A percentile compares a stretch with the other conserved stretches of the same genome.
These are phyloP conservation scores for Claviceps capensis DNA, from an alignment of 2,329 filamentous ascomycete genomes.

Conservation along the genomic window DNA sequence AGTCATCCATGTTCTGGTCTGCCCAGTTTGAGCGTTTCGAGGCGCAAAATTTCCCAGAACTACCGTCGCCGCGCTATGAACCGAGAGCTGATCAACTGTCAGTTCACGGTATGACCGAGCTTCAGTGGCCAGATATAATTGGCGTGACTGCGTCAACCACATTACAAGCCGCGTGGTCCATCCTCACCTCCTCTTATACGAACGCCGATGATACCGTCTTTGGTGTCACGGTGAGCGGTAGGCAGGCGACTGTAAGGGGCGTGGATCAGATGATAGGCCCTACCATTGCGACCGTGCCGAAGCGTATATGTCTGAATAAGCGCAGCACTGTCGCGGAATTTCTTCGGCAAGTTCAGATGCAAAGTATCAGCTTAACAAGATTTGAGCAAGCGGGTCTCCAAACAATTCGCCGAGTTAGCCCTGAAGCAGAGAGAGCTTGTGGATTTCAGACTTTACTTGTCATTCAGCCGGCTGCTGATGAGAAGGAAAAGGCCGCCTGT, in stretches of 20 bases:
- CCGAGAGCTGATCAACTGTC: conserved; percentile 2
- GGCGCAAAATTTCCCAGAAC: conserved; percentile 6
- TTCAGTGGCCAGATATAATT: conserved; percentile 8
- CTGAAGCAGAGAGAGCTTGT: conserved; percentile 8
- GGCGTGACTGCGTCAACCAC: conserved; percentile 12
- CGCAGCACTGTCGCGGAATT: conserved; percentile 7
- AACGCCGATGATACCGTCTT: conserved; percentile 18
- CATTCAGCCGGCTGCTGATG: conserved; percentile 1
- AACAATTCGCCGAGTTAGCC: conserved; percentile 12
- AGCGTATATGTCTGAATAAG: conserved; percentile 7
- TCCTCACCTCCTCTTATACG: conserved; percentile 25
- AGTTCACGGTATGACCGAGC: conserved; percentile 1
- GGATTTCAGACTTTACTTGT: conserved; percentile 9
- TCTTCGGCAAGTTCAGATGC: conserved; percentile 11
- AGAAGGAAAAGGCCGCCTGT: conserved; percentile 1
- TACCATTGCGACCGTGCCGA: conserved; percentile 15
- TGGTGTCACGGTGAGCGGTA: conserved; percentile 14
- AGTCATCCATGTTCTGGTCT: conserved; percentile 25
- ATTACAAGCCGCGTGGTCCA: conserved; percentile 15
- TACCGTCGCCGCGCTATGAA: conserved; percentile 3
- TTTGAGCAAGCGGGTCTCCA: conserved; percentile 16
- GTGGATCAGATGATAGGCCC: conserved; percentile 16
- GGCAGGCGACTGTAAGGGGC: conserved; percentile 12
- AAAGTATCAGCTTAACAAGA: conserved; percentile 11
- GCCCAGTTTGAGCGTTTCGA: conserved; percentile 20